phyloP scores from a whole-genome alignment of 2,329 filamentous ascomycete species.

The Exophiala calicioides region DNA sequence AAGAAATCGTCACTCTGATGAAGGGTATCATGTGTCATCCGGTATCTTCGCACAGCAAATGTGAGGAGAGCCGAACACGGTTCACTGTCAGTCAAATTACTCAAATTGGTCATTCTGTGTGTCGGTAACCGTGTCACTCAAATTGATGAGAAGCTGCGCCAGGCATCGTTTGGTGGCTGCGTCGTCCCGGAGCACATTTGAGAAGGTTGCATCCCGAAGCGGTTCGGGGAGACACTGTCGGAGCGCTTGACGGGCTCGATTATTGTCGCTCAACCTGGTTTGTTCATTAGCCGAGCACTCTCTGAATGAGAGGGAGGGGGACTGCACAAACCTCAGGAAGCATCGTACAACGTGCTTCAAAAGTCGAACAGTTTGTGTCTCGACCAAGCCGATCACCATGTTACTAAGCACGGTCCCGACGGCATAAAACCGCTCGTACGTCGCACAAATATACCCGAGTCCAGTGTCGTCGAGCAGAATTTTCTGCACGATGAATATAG shows the following conservation, averaged over 20 bases:
- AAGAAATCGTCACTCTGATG: constrained; percentile 20
- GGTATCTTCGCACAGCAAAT: constrained; percentile 21
- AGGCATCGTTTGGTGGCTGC: constrained; percentile 97
- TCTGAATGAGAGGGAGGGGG: neutral
- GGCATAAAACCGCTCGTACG: constrained; percentile 97
- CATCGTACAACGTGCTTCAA: constrained; percentile 97
- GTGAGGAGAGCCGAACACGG: constrained; percentile 5
- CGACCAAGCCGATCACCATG: constrained; percentile 96
- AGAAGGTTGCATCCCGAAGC: constrained; percentile 97
- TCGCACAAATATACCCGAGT: constrained; percentile 96
- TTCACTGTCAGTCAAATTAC: constrained; percentile 12
- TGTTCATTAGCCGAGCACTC: constrained; percentile 7
- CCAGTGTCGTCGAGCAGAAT: constrained; percentile 96
- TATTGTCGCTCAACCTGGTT: constrained; percentile 88
- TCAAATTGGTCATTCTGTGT: constrained; percentile 32
- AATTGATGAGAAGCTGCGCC: constrained; percentile 93
- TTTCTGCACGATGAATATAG: constrained; percentile 99
- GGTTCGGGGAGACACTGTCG: constrained; percentile 95
- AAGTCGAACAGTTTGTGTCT: constrained; percentile 92
- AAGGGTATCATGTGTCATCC: constrained; percentile 23
- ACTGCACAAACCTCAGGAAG: constrained; percentile 76
- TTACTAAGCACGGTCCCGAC: constrained; percentile 97
- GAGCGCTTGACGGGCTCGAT: constrained; percentile 88
- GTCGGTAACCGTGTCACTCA: constrained; percentile 81
- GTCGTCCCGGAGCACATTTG: constrained; percentile 91